Base-by-base conservation (phyloP, 306 rosid genomes). In the Astragalus glycyphyllos region DNA sequence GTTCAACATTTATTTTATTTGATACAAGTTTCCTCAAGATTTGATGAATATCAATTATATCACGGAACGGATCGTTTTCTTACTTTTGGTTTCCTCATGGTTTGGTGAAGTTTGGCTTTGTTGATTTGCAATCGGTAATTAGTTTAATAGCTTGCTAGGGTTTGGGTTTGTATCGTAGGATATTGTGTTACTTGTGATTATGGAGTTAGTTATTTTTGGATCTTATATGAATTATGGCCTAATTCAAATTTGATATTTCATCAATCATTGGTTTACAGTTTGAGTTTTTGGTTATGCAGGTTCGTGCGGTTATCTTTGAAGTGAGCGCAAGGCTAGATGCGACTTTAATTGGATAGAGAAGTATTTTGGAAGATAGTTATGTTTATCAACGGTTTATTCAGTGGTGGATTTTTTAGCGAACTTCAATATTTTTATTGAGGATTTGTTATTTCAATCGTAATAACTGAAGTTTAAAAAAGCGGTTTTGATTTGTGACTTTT, bases 211-310 rank as follows among this genome's bases (percentile, higher is more conserved):
- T 69, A 61, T 42, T 41, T 69, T 49, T 69, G 53, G 80, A 82
- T 82, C 78, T 82, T 4, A 11, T 20, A 8, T 54, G 2, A 14
- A 40, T 53, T 20, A 1, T 13, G 45, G 12, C 38, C 7, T 49
- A 6, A 31, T 72, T 56, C 12, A 32, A 6, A 49, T 45, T 37
- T 68, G 74, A 40, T 38, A 29, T 50, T 74, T 61, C 8, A 37
- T 10, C 62, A 8, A 20, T 53, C 7, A 23, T 29, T 42, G n/a
- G 60, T 57, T 14, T 14, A 1, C 37, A 45, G 56, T 3, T 58
- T 69, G 60, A 4, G 8, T 71, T 15, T 46, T 45, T 31, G 72
- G 49, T 69, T 79, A 60, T 76, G 76, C 86, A 85, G 89, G 84
- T 73, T 68, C 6, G n/a, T 0, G 68, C 11, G 6, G 1, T 57